Conservation (phyloP, 306 rosid species). For the apple (Malus domestica) region ASM211411v1 NC_041793.1:32450501-32451000, state of each 20-base stretch:
- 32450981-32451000: too few species aligned
- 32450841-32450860: too few species aligned
- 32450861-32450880: too few species aligned
- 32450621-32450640: slow-evolving; percentile 9
- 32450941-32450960: neutral
- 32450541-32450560: slow-evolving; percentile 31
- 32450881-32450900: too few species aligned
- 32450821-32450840: too few species aligned
- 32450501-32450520: slow-evolving; percentile 23
- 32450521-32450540: slow-evolving; percentile 24
- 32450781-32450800: too few species aligned
- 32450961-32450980: neutral
- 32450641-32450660: slow-evolving; percentile 5
- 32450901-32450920: neutral
- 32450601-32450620: neutral
- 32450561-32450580: slow-evolving; percentile 46
- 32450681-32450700: neutral
- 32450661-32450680: neutral
- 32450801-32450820: too few species aligned
- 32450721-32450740: neutral
- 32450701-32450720: neutral
- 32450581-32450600: slow-evolving; percentile 42
- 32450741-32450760: neutral
- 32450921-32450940: too few species aligned
- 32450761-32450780: neutral